These are phyloP conservation scores for Rhodotorula babjevae DNA, from an alignment of 768 basidiomycete species.

Conservation along the genomic window DNA sequence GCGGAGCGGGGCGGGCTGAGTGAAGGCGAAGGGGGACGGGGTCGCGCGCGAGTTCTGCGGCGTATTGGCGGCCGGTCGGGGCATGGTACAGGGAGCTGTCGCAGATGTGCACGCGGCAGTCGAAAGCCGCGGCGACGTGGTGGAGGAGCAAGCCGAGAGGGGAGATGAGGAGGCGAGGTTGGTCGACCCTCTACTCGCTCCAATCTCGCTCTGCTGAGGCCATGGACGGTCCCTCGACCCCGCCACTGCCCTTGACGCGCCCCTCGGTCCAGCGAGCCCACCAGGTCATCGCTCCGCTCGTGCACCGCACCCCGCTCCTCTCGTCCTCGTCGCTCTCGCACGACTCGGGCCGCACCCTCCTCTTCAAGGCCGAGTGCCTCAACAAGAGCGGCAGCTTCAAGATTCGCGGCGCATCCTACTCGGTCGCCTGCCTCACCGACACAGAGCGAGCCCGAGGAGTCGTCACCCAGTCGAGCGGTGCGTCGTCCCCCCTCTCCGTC, in stretches of 20 bases:
- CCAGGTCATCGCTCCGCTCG: slow-evolving; percentile 27
- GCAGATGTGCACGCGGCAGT: too few relatives aligned
- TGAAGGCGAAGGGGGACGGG: background rate
- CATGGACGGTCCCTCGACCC: background rate
- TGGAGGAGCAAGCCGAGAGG: background rate
- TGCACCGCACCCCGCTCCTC: slow-evolving; percentile 42
- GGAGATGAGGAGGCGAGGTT: background rate
- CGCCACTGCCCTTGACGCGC: slow-evolving; percentile 28
- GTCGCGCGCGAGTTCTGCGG: background rate
- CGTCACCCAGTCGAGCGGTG: slow-evolving; percentile 44
- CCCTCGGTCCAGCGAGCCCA: slow-evolving; percentile 37
- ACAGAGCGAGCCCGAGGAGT: slow-evolving; percentile 39
- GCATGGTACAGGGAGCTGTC: background rate
- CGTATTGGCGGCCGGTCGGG: background rate
- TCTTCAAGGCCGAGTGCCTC: slow-evolving; percentile 44
- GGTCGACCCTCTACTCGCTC: too few relatives aligned
- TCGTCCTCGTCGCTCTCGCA: background rate
- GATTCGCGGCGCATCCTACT: slow-evolving; percentile 42
- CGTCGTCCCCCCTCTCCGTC: background rate
- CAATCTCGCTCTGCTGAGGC: background rate
- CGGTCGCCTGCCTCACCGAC: slow-evolving; percentile 37
- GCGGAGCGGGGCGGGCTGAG: background rate
- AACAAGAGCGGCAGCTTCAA: slow-evolving; percentile 44
- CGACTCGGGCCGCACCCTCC: slow-evolving; percentile 15
- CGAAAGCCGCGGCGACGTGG: too few relatives aligned